phyloP scores from a whole-genome alignment of 2,329 filamentous ascomycete species.

The Botrytis deweyae region DNA sequence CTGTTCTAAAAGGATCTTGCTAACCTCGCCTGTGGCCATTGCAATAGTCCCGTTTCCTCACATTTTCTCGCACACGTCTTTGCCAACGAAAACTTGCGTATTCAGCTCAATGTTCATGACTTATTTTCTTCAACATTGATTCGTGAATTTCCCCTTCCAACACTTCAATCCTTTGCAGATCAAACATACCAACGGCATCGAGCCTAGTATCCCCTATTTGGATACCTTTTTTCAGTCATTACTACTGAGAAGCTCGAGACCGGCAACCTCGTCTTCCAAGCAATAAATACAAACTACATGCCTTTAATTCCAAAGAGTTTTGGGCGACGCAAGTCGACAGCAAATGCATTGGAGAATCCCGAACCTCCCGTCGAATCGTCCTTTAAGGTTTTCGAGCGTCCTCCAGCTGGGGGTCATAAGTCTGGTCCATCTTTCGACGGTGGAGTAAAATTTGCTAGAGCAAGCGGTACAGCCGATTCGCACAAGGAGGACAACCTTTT shows the following conservation, averaged over 20 bases:
- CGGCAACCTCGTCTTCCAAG: conserved; percentile 21
- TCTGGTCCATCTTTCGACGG: conserved; percentile 38
- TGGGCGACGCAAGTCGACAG: conserved; percentile 40
- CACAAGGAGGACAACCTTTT: conserved; percentile 40
- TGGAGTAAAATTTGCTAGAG: conserved; percentile 35
- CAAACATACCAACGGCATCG: not conserved
- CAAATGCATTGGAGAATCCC: conserved; percentile 36
- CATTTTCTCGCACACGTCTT: conserved; percentile 23
- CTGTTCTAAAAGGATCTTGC: conserved; percentile 27
- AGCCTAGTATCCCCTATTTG: conserved; percentile 12
- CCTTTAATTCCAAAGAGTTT: conserved; percentile 41
- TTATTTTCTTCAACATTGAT: not conserved
- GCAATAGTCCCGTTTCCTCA: conserved; percentile 33
- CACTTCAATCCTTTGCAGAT: conserved; percentile 15
- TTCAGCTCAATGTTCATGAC: conserved; percentile 13
- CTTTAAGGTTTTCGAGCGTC: conserved; percentile 41
- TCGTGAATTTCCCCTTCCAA: not conserved
- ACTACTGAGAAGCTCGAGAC: conserved; percentile 20
- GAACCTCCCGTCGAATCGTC: conserved; percentile 31
- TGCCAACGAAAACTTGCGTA: conserved; percentile 14
- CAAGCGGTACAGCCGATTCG: conserved; percentile 28
- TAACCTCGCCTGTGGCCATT: conserved; percentile 31
- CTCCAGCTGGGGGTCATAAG: conserved; percentile 24
- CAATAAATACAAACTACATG: conserved; percentile 36
- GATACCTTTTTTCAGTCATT: conserved; percentile 7